Conservation (phyloP, 768 basidiomycete genomes). For the Cytidiella melzeri region DNA sequence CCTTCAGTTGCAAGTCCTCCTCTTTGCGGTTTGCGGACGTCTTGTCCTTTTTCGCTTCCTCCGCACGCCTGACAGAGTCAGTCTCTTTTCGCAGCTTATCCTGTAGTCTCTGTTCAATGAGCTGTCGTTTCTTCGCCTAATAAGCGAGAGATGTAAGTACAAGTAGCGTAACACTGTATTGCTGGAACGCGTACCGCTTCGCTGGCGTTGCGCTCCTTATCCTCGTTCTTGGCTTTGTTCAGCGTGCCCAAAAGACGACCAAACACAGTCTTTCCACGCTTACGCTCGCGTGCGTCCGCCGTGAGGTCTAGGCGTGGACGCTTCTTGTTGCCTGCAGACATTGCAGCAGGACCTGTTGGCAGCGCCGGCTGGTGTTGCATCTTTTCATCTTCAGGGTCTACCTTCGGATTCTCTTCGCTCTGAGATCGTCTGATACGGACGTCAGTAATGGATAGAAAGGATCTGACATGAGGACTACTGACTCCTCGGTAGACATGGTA, state of each 20-base stretch:
- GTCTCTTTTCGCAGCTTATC: conserved; percentile 80
- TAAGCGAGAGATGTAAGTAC: not conserved
- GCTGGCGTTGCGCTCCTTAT: conserved; percentile 78
- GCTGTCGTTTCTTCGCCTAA: conserved; percentile 78
- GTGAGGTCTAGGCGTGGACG: conserved; percentile 71
- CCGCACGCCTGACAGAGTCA: conserved; percentile 77
- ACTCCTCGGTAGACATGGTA: conserved; percentile 52
- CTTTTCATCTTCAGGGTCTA: conserved; percentile 10
- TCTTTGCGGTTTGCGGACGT: conserved; percentile 69
- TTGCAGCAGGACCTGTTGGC: conserved; percentile 42
- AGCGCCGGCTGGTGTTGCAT: conserved; percentile 30
- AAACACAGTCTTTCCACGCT: conserved; percentile 86
- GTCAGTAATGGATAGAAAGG: not conserved
- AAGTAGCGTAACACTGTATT: not conserved
- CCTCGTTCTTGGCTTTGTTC: conserved; percentile 84
- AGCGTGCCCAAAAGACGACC: conserved; percentile 78
- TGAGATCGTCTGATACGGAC: not conserved
- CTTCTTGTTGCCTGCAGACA: conserved; percentile 39
- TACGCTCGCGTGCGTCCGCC: conserved; percentile 54
- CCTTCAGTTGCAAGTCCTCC: conserved; percentile 75
- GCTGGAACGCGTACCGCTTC: conserved; percentile 52
- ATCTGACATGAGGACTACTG: conserved; percentile 16
- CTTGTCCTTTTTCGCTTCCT: conserved; percentile 84
- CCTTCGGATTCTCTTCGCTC: conserved; percentile 6
- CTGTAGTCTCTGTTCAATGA: conserved; percentile 82